Percentiles rank a stretch among this genome's conserved stretches.
phyloP scores from a whole-genome alignment of 495 filamentous ascomycete species.

The Aspergillus sparsus region DNA sequence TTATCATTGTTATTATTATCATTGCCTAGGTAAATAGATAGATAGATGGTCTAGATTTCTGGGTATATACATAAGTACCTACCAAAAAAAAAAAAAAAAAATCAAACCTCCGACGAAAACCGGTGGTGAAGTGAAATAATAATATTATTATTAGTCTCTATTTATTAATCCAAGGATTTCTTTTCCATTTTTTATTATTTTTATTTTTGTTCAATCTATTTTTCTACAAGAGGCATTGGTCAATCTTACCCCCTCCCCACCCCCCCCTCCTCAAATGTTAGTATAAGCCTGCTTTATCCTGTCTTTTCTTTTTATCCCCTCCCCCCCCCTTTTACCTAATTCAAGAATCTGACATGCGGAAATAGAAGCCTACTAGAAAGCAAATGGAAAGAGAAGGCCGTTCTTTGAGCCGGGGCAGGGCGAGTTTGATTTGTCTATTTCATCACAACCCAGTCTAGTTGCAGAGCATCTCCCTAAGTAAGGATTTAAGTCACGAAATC shows the following conservation, averaged over 20 bases:
- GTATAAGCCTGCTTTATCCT: neutral
- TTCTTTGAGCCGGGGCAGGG: neutral
- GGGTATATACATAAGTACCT: no score
- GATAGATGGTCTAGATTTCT: no score
- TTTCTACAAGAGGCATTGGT: neutral
- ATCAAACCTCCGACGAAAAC: no score
- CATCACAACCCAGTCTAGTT: no score
- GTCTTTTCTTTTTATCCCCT: neutral
- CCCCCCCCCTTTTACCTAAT: neutral
- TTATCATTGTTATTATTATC: no score
- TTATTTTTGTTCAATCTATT: neutral
- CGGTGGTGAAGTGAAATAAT: neutral
- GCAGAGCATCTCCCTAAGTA: no score
- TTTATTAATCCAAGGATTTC: neutral
- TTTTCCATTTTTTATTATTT: neutral
- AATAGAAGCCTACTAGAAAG: constrained; percentile 14
- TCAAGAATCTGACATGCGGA: constrained; percentile 19
- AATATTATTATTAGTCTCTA: neutral
- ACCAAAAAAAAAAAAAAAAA: no score
- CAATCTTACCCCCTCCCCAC: neutral
- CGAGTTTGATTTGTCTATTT: neutral
- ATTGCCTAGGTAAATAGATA: no score
- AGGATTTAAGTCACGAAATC: no score
- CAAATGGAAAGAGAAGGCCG: constrained; percentile 9
- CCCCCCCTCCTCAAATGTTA: neutral